Evolutionary conservation across 805 yeast genomes (phyloP), one percentile per base, ranked within the genome.

Genomic region (Metschnikowia shivogae): DNA sequence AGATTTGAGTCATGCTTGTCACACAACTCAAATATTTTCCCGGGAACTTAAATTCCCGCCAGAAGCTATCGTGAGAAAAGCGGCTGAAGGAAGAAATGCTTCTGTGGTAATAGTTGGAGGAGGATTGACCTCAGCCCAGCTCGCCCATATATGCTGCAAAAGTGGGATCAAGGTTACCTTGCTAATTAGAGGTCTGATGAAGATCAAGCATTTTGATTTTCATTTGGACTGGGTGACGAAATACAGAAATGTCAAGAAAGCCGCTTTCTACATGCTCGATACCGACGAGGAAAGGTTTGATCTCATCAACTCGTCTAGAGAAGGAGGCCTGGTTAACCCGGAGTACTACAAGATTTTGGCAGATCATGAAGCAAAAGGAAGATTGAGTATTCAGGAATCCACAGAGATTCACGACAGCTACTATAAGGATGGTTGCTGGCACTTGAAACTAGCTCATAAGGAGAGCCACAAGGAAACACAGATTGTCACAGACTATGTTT

Each of bases 141-240:
- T 73, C 9, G 72, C 74, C 1, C 69, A 72, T 49, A 64, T 65
- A 13, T 67, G 70, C 4, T 54, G 67, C 6, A 50, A 48, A 8
- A 40, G 50, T 6, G 71, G 71, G 1, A 56, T 70, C 10, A 59
- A 62, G 19, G 68, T 70, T 1, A 60, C 63, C 34, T 58, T 70
- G 5, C 43, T 72, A 10, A 50, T 69, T 10, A 54, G 77, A 34
- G 70, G 73, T 0, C 56, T 60, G 4, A 45, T 71, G 29, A 72
- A 70, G 44, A 62, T 72, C 39, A 72, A 73, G 53, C 77, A 73
- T 48, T 73, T 73, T 57, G 77, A 73, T 46, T 72, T 73, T 49
- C 75, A 71, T 47, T 57, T 73, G 38, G 77, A 73, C 44, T 73
- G 77, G 77, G 77, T 73, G 13, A 70, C 77, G n/a, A 73, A 73